phyloP scores from a whole-genome alignment of 2,329 filamentous ascomycete species.

The Fusarium sp. region DNA sequence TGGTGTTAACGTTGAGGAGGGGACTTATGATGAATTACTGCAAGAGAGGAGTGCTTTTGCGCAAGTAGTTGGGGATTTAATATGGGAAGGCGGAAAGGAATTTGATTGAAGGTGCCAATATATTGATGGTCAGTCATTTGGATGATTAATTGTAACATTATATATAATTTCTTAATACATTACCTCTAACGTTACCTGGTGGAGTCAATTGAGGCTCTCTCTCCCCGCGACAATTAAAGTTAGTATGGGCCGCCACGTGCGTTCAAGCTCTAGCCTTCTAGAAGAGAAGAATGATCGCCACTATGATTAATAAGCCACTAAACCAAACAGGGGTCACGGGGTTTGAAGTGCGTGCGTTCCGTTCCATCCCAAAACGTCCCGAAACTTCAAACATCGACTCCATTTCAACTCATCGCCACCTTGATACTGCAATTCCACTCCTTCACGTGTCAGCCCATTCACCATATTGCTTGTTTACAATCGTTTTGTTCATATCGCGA shows the following conservation, averaged over 20 bases:
- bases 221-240: constrained; percentile 13
- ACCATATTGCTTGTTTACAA: neutral
- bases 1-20: constrained; percentile 74
- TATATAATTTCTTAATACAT: too few relatives aligned
- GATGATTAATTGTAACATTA: too few relatives aligned
- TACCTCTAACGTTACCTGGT: too few relatives aligned
- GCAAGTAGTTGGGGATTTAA: constrained; percentile 58
- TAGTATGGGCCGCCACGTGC: neutral
- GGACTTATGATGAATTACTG: constrained; percentile 73
- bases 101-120: too few relatives aligned
- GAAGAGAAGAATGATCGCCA: neutral
- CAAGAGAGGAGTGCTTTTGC: constrained; percentile 60
- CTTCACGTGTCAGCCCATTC: constrained; percentile 7
- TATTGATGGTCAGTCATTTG: too few relatives aligned
- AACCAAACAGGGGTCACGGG: constrained; percentile 27
- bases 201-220: constrained; percentile 9
- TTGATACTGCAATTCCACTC: constrained; percentile 1
- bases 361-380: constrained; percentile 34
- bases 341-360: neutral
- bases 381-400: constrained; percentile 25
- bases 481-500: neutral
- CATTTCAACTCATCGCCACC: constrained; percentile 23
- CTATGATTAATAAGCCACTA: constrained; percentile 27
- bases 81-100: constrained; percentile 19
- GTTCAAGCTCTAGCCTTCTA: too few relatives aligned